These are phyloP conservation scores for Mucor irregularis DNA, from an alignment of 371 early-diverging fungal genomes.

Conservation along the genomic window DNA sequence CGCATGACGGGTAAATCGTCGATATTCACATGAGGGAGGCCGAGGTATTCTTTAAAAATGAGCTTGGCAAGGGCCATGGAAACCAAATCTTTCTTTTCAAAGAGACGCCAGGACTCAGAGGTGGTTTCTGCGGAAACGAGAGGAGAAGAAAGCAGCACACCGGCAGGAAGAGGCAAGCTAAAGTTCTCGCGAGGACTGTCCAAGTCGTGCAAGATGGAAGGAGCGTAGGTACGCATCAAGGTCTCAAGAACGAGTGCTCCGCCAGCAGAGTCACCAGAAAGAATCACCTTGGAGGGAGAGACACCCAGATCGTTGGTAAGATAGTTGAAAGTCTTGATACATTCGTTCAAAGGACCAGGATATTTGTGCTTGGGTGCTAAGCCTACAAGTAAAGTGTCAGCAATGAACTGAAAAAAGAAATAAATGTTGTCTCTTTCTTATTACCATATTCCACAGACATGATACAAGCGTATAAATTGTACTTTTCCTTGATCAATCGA, in stretches of 20 bases:
- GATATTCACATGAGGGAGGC: slow-evolving; percentile 19
- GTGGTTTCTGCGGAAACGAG: slow-evolving; percentile 29
- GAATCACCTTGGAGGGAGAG: slow-evolving; percentile 33
- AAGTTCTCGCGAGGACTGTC: slow-evolving; percentile 28
- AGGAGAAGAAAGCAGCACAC: slow-evolving; percentile 32
- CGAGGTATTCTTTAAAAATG: slow-evolving; percentile 40
- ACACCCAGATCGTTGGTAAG: slow-evolving; percentile 37
- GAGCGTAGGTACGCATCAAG: slow-evolving; percentile 30
- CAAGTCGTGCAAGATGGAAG: slow-evolving; percentile 13
- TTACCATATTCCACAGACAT: slow-evolving; percentile 59
- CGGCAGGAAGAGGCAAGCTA: slow-evolving; percentile 33
- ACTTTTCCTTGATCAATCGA: slow-evolving; percentile 42
- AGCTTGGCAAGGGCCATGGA: slow-evolving; percentile 19
- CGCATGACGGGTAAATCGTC: slow-evolving; percentile 30
- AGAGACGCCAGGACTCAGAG: slow-evolving; percentile 31
- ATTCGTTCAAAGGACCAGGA: slow-evolving; percentile 49
- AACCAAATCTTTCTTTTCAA: slow-evolving; percentile 33
- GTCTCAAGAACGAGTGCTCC: slow-evolving; percentile 35
- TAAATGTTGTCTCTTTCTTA: not conserved
- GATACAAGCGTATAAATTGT: slow-evolving; percentile 52
- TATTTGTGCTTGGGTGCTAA: slow-evolving; percentile 43
- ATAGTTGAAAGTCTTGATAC: slow-evolving; percentile 48
- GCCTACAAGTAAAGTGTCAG: slow-evolving; percentile 15
- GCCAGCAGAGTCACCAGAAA: slow-evolving; percentile 44
- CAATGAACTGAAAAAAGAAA: not conserved